Base-by-base conservation (phyloP, 257 asterid genomes). In the Misopates orontium region DNA sequence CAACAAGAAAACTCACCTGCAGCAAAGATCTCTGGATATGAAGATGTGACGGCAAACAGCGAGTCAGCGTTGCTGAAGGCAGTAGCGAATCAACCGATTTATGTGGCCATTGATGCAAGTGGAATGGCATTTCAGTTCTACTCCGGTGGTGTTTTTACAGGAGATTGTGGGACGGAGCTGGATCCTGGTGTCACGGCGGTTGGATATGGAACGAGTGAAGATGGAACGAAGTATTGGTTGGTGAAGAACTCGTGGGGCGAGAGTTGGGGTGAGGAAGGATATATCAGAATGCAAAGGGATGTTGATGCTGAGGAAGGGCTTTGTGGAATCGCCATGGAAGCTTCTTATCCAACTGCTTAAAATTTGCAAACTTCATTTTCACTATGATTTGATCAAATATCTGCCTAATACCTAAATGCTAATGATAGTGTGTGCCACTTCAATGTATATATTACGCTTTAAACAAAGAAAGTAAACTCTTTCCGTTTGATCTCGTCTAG, bases 201-300 rank as follows among this genome's bases (percentile, higher is more conserved):
- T 10, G 85, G 83, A 0, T 82, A 79, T 8, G 83, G 83, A 6
- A 18, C 12, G n/a, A 19, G 66, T 15, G 41, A 17, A 16, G 78
- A 68, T 11, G 83, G 81, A 8, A 79, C 70, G 0, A 74, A 82
- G 14, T 78, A 78, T 67, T 78, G 84, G 87, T 12, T 78, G 15
- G 80, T 81, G 1, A 81, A 81, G 73, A 81, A 80, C 56, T 79
- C 77, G 3, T 79, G 80, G 86, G 86, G 81, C 1, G 59, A 32
- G 0, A 18, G 15, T 6, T 80, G 82, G 85, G 36, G 82, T 1
- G 85, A 80, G 55, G 39, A 53, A 3, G 84, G 85, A 19, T 73
- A 76, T 19, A 42, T 73, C 0, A 79, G 67, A 66, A 65, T 79
- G 60, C 19, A 47, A 36, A 82, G 80, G 56, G 77, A 48, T 1